Conservation (phyloP, 768 basidiomycete genomes). For the Piloderma croceum region DNA sequence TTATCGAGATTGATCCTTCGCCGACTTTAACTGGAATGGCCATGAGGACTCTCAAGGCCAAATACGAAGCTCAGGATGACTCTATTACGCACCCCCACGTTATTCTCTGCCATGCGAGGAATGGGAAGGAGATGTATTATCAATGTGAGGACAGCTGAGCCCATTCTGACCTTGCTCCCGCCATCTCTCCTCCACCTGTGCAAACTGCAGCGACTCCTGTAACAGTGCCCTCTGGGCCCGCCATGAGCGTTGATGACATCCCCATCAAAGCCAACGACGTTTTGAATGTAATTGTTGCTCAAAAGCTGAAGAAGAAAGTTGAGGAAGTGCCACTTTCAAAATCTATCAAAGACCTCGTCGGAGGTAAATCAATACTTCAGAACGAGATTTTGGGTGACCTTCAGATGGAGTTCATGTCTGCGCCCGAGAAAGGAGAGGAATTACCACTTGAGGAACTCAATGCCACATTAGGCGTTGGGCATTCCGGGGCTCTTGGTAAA, state of each 20-base stretch:
- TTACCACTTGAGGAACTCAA: slow-evolving; percentile 94
- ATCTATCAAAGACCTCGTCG: slow-evolving; percentile 96
- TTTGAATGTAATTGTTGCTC: slow-evolving; percentile 82
- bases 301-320: slow-evolving; percentile 95
- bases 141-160: slow-evolving; percentile 86
- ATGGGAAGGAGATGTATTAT: slow-evolving; percentile 96
- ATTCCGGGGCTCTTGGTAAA: slow-evolving; percentile 85
- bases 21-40: slow-evolving; percentile 97
- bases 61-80: slow-evolving; percentile 88
- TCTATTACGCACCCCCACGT: slow-evolving; percentile 71
- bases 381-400: slow-evolving; percentile 98
- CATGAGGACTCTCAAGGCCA: slow-evolving; percentile 80
- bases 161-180: slow-evolving; percentile 32
- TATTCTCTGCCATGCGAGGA: slow-evolving; percentile 92
- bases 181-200: slow-evolving; percentile 32
- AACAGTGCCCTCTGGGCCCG: slow-evolving; percentile 54
- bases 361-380: slow-evolving; percentile 97
- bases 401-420: slow-evolving; percentile 89
- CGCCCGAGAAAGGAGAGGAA: slow-evolving; percentile 98
- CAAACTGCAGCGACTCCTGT: slow-evolving; percentile 38
- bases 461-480: slow-evolving; percentile 73
- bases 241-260: slow-evolving; percentile 76
- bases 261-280: slow-evolving; percentile 91
- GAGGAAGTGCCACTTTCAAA: slow-evolving; percentile 87
- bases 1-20: slow-evolving; percentile 94